phyloP scores from a whole-genome alignment of 345 rosid species.

The Moringa oleifera region DNA sequence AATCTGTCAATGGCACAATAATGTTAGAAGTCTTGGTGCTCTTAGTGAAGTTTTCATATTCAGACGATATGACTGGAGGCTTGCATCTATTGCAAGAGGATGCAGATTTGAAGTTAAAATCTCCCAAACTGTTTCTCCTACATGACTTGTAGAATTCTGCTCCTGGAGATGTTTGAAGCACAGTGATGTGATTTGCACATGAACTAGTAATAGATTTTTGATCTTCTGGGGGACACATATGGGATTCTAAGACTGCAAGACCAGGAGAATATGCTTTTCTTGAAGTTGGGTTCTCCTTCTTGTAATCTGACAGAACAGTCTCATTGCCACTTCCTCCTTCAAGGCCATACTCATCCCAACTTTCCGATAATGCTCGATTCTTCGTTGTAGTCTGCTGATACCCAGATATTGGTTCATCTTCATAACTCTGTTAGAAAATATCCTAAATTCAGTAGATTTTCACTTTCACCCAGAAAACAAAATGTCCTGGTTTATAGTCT shows the following conservation, averaged over 20 bases:
- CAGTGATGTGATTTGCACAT: conserved; percentile 30
- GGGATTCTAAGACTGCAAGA: conserved; percentile 34
- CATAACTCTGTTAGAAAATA: conserved; percentile 63
- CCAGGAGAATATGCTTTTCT: conserved; percentile 47
- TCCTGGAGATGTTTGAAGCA: conserved; percentile 40
- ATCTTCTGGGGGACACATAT: conserved; percentile 50
- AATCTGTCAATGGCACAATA: conserved; percentile 70
- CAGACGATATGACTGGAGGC: conserved; percentile 38
- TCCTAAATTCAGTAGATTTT: background rate
- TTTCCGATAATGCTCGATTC: conserved; percentile 51
- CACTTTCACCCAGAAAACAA: background rate
- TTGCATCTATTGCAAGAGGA: conserved; percentile 72
- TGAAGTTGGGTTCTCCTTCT: conserved; percentile 43
- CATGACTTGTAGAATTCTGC: conserved; percentile 39
- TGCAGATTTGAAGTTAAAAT: conserved; percentile 49
- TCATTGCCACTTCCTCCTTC: conserved; percentile 42
- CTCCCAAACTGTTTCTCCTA: conserved; percentile 53
- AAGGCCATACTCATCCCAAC: conserved; percentile 64
- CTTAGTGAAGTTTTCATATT: conserved; percentile 31
- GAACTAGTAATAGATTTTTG: conserved; percentile 44
- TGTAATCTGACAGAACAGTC: conserved; percentile 45
- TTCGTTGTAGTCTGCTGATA: conserved; percentile 35
- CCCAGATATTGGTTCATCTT: conserved; percentile 53
- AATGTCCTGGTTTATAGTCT: too few relatives aligned
- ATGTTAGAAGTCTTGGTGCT: conserved; percentile 54